Conservation (phyloP, 148 eudicot species). For the Vaccinium myrtillus region DNA sequence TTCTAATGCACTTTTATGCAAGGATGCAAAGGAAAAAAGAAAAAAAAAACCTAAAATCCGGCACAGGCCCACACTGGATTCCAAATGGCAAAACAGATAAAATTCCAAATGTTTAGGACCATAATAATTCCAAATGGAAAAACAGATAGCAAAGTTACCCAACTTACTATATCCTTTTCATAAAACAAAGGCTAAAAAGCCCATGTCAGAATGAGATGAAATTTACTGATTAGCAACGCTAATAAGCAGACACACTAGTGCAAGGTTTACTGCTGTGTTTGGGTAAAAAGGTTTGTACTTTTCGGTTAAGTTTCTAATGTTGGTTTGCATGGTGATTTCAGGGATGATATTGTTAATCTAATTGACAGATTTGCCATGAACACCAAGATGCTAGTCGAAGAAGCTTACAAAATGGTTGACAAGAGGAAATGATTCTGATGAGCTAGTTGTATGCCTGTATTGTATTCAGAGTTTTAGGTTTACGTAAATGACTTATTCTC, state of each 20-base stretch:
- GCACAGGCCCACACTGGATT: too few relatives aligned
- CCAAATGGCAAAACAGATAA: too few relatives aligned
- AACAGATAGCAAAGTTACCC: not conserved
- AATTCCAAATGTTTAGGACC: not conserved
- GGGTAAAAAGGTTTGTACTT: not conserved
- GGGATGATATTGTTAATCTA: slow-evolving; percentile 63
- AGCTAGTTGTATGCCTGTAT: not conserved
- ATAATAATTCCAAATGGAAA: not conserved
- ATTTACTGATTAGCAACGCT: not conserved
- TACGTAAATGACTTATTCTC: not conserved
- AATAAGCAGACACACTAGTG: not conserved
- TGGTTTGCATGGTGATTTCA: slow-evolving; percentile 25
- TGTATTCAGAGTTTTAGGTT: not conserved
- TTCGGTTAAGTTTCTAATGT: not conserved
- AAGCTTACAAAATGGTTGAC: slow-evolving; percentile 62
- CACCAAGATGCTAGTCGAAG: slow-evolving; percentile 60
- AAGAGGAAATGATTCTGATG: slow-evolving; percentile 57
- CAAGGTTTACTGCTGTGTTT: not conserved
- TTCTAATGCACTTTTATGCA: too few relatives aligned
- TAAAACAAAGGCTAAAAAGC: too few relatives aligned
- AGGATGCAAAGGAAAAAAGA: too few relatives aligned
- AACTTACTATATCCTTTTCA: not conserved
- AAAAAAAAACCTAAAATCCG: too few relatives aligned
- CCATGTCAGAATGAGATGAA: not conserved
- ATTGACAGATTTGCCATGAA: slow-evolving; percentile 62